Evolutionary conservation across 2,329 filamentous ascomycete species (phyloP), one percentile per base, ranked within the genome.

Genomic region (Colletotrichum sp.): DNA sequence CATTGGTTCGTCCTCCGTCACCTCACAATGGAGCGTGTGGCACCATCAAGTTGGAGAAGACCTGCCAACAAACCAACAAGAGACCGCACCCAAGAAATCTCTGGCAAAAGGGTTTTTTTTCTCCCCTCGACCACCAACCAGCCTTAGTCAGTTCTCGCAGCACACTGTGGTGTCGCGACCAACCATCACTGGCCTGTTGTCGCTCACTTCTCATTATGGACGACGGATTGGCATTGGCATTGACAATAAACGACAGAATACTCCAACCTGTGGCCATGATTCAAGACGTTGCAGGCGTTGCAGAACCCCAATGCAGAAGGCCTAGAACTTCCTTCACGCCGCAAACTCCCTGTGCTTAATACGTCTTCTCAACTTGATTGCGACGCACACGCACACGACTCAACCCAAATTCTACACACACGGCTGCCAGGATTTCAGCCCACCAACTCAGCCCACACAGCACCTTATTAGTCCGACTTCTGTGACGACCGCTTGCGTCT

Each of bases 201-300:
- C 12, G 25, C 39, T 64, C 56, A 43, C 25, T 52, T 69, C 56
- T 64, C 39, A 69, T 25, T 70, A 28, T 32, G 9, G 34, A 71
- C 18, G 67, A 48, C 68, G 60, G 36, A 39, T 36, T 62, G 30
- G 30, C 30, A 62, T 30, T 8, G 18, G 39, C 25, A 22, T 55
- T 18, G 39, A 27, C 43, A 28, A 36, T 22, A 61, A 25, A 36
- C 36, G 25, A 28, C 12, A 18, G n/a, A 34, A 22, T 52, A 34
- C 25, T 62, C 28, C 16, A 12, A 36, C 22, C 39, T 18, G 58
- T 27, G 39, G 28, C n/a, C 72, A 61, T 71, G 71, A 39, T 30
- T 61, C 71, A 61, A 71, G 48, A 60, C 28, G 71, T 74, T 66
- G 66, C 71, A 74, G 58, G 12, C 34, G 22, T 70, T 66, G 48